Conservation (phyloP, 2,329 filamentous ascomycete species). For the Cadophora luteo-olivacea region DNA sequence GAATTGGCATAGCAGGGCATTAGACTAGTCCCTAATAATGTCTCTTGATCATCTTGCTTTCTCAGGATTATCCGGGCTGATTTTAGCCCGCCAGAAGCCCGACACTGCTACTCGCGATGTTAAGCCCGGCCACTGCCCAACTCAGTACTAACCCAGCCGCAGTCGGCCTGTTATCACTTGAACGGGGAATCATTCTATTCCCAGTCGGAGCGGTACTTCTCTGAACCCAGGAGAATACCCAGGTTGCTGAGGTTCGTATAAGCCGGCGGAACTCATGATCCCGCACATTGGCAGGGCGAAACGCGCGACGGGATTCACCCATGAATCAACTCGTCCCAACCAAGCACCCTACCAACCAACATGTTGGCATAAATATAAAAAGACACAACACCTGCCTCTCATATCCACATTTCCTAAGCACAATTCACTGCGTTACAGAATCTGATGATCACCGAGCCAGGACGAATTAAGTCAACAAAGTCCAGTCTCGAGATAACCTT, state of each 20-base stretch:
- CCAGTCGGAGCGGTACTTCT: not conserved
- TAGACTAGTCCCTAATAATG: not conserved
- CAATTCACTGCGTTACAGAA: not conserved
- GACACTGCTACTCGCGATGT: not conserved
- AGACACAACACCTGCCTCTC: not conserved
- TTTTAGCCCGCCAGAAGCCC: slow-evolving; percentile 20
- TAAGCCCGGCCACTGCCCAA: slow-evolving; percentile 15
- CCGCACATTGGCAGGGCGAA: not conserved
- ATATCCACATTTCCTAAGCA: not conserved
- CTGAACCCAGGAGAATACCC: not conserved
- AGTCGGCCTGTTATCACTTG: not conserved
- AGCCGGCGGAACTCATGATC: slow-evolving; percentile 8
- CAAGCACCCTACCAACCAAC: not conserved
- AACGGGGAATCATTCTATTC: not conserved
- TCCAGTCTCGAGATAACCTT: not conserved
- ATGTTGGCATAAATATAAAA: not conserved
- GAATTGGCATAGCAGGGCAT: not conserved
- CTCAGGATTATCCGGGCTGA: slow-evolving; percentile 13
- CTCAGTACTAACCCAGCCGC: not conserved
- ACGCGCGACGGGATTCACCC: not conserved
- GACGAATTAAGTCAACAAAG: not conserved
- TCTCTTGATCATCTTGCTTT: no score
- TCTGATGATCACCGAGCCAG: not conserved
- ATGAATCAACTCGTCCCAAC: not conserved
- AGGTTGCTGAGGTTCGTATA: not conserved